Percentiles rank a stretch among this genome's conserved stretches.
These are phyloP conservation scores for Penicillium robsamsonii DNA, from an alignment of 495 filamentous ascomycete species.

Conservation along the genomic window DNA sequence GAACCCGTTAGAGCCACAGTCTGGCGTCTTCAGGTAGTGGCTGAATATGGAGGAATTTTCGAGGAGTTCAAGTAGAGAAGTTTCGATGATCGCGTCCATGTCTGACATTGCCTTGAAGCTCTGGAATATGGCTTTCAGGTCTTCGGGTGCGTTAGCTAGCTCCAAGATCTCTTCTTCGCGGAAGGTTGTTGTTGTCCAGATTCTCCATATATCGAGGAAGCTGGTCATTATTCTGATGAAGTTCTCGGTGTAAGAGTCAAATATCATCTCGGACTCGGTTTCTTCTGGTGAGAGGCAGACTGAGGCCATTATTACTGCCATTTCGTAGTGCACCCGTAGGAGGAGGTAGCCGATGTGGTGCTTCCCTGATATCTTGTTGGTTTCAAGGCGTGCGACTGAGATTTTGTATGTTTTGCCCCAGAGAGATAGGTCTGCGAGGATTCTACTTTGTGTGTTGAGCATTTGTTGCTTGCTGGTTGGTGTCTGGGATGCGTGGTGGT, in stretches of 20 bases:
- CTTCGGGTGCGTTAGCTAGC: not conserved
- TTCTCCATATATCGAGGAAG: slow-evolving; percentile 31
- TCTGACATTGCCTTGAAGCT: not conserved
- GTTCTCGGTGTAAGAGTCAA: slow-evolving; percentile 37
- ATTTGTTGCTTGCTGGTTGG: slow-evolving; percentile 2
- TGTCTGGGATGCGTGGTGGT: not conserved
- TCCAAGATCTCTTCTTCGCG: not conserved
- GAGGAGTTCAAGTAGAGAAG: slow-evolving; percentile 9
- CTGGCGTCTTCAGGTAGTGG: not conserved
- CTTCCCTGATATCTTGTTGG: slow-evolving; percentile 5
- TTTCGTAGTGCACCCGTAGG: slow-evolving; percentile 44
- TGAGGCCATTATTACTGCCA: slow-evolving; percentile 47
- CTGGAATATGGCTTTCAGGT: not conserved
- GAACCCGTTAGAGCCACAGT: slow-evolving; percentile 26
- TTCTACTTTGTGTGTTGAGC: slow-evolving; percentile 4
- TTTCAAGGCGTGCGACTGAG: slow-evolving; percentile 7
- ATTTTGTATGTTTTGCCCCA: slow-evolving; percentile 19
- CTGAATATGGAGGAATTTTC: not conserved
- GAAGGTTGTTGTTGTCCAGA: slow-evolving; percentile 6
- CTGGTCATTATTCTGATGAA: slow-evolving; percentile 39
- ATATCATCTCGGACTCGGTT: slow-evolving; percentile 35
- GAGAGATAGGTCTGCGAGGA: slow-evolving; percentile 12
- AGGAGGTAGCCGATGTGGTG: slow-evolving; percentile 26
- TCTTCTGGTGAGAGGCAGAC: slow-evolving; percentile 31
- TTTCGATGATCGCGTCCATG: slow-evolving; percentile 1